Percentiles rank a stretch among this genome's conserved stretches.
Conservation (phyloP, 768 basidiomycete species). For the Suillus placidus region DNA sequence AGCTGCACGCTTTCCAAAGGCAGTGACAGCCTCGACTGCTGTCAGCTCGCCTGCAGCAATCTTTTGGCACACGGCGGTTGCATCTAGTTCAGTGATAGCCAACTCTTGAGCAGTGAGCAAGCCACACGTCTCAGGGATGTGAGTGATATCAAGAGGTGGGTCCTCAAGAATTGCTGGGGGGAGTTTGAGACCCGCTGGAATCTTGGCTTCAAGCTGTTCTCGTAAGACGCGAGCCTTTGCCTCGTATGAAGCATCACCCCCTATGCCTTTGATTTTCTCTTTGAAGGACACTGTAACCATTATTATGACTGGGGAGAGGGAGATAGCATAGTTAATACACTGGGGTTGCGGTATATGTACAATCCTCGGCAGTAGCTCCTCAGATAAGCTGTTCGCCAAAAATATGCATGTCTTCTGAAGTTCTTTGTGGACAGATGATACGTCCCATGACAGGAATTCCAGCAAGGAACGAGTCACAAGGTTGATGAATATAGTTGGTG, state of each 20-base stretch:
- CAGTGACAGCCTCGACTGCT: slow-evolving; percentile 42
- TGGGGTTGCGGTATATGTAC: not conserved
- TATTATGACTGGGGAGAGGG: slow-evolving; percentile 14
- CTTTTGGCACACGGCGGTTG: slow-evolving; percentile 33
- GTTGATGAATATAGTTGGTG: not conserved
- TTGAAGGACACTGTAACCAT: slow-evolving; percentile 19
- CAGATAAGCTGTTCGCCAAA: not conserved
- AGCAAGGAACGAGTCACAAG: not conserved
- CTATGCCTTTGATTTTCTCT: slow-evolving; percentile 25
- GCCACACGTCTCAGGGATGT: slow-evolving; percentile 35
- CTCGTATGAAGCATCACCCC: slow-evolving; percentile 25
- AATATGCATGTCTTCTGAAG: not conserved
- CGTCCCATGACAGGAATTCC: not conserved
- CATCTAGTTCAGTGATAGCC: slow-evolving; percentile 39
- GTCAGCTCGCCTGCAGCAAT: slow-evolving; percentile 35
- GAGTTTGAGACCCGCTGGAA: slow-evolving; percentile 24
- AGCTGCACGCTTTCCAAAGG: slow-evolving; percentile 52
- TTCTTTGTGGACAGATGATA: not conserved
- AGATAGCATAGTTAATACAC: not conserved
- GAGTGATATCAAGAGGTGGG: slow-evolving; percentile 35
- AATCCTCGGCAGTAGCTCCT: not conserved
- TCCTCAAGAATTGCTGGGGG: slow-evolving; percentile 20
- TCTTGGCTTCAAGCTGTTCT: slow-evolving; percentile 25
- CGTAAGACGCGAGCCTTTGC: slow-evolving; percentile 21
- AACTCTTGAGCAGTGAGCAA: slow-evolving; percentile 35